Conservation (phyloP, 345 rosid species). For the Rhizophora apiculata region DNA sequence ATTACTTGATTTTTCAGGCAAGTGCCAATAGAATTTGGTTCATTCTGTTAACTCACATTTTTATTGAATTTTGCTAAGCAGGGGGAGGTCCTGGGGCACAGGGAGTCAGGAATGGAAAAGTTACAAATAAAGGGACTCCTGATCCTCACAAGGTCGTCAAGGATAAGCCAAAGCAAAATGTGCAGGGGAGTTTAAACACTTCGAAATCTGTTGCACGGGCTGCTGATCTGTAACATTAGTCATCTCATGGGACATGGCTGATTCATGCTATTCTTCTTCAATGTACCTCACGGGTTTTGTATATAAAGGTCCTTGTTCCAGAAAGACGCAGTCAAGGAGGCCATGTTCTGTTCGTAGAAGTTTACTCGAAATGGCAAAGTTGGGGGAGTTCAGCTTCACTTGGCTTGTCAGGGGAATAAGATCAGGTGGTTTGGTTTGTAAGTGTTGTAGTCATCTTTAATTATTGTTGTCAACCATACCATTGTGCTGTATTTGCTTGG, state of each 20-base stretch:
- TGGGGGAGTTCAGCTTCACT: constrained; percentile 2
- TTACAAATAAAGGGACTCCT: constrained; percentile 32
- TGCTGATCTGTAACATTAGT: constrained; percentile 15
- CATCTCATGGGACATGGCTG: constrained; percentile 5
- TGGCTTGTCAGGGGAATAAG: constrained; percentile 18
- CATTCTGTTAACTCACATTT: constrained; percentile 2
- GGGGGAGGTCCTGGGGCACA: constrained; percentile 36
- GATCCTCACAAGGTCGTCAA: constrained; percentile 31
- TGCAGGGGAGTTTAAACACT: constrained; percentile 29
- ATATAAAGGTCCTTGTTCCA: constrained; percentile 5
- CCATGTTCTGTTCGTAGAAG: constrained; percentile 1
- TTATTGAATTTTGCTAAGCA: constrained; percentile 19
- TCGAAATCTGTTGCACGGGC: constrained; percentile 31
- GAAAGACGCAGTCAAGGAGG: background rate
- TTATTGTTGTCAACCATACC: constrained; percentile 16
- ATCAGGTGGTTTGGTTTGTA: constrained; percentile 16
- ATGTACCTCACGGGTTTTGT: constrained; percentile 4
- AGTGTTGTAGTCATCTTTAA: constrained; percentile 6
- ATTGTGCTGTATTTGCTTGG: constrained; percentile 7
- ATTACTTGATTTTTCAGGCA: background rate
- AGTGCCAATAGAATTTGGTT: background rate
- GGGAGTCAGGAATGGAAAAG: constrained; percentile 33
- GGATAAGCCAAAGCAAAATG: constrained; percentile 35
- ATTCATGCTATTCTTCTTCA: background rate
- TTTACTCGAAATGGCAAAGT: background rate